Percentiles rank a stretch among this genome's conserved stretches.
Evolutionary conservation across 192 early-diverging fungal species (phyloP).

Genomic region (Entomortierella chlamydospora): DNA sequence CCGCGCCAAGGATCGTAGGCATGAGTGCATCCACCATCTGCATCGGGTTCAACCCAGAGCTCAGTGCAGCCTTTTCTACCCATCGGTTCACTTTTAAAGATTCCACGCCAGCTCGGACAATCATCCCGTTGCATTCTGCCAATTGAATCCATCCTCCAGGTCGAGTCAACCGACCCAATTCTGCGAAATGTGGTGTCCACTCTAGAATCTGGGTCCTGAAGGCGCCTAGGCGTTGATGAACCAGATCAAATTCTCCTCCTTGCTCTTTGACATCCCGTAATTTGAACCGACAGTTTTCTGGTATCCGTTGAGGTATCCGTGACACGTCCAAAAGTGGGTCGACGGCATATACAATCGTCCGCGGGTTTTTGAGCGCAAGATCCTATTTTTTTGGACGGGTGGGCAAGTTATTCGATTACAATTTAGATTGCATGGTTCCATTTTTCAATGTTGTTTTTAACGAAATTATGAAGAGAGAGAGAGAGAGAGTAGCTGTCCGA

Average conservation of each 20-base stretch:
- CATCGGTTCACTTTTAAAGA: constrained; percentile 44
- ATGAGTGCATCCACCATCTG: constrained; percentile 46
- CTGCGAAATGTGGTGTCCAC: constrained; percentile 52
- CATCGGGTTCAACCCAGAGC: constrained; percentile 41
- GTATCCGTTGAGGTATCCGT: constrained; percentile 13
- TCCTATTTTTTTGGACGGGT: no score
- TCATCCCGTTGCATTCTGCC: constrained; percentile 48
- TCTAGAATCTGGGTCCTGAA: constrained; percentile 41
- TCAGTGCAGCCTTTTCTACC: constrained; percentile 48
- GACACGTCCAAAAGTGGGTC: constrained; percentile 18
- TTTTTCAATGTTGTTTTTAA: no score
- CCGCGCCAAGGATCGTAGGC: constrained; percentile 39
- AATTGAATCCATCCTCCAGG: constrained; percentile 50
- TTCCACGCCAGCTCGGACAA: constrained; percentile 35
- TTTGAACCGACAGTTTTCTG: constrained; percentile 42
- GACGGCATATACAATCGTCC: constrained; percentile 37
- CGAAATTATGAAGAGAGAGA: not conserved
- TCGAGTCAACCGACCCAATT: constrained; percentile 26
- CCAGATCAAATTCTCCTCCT: constrained; percentile 46
- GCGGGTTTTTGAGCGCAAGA: constrained; percentile 33
- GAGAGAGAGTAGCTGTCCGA: not conserved
- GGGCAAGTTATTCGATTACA: no score
- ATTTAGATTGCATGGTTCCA: no score
- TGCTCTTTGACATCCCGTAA: constrained; percentile 36
- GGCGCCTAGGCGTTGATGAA: constrained; percentile 42